Evolutionary conservation across 176 grass and related monocot species (phyloP).

Genomic region (Oryza glumipatula): DNA sequence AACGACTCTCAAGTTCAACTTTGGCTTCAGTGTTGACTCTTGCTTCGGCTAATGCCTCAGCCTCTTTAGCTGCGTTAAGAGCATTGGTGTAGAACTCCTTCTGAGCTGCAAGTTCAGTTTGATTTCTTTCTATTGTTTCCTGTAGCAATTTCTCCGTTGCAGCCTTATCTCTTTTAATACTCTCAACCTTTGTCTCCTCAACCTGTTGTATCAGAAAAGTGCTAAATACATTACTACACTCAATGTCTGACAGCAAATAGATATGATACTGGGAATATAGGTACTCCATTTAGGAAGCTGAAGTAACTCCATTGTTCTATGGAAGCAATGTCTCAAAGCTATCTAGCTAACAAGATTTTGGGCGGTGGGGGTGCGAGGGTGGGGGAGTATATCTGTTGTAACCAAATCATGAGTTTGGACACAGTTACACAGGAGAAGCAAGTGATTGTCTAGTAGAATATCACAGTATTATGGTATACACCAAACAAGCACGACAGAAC

Average conservation of each 20-base stretch:
- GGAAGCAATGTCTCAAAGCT: slow-evolving; percentile 5
- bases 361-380: no score
- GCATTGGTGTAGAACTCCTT: slow-evolving; percentile 99
- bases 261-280: neutral
- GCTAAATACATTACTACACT: slow-evolving; percentile 39
- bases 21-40: slow-evolving; percentile 93
- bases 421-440: neutral
- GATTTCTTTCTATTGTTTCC: slow-evolving; percentile 99
- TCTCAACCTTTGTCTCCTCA: slow-evolving; percentile 98
- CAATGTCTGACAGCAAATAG: neutral
- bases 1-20: slow-evolving; percentile 81
- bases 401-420: slow-evolving; percentile 27
- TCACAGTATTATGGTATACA: neutral
- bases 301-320: slow-evolving; percentile 24
- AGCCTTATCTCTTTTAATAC: slow-evolving; percentile 93
- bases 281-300: neutral
- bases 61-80: slow-evolving; percentile 97
- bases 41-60: slow-evolving; percentile 89
- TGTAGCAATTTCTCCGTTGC: slow-evolving; percentile 93
- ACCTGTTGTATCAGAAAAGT: slow-evolving; percentile 59
- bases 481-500: slow-evolving; percentile 16
- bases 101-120: slow-evolving; percentile 87
- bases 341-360: slow-evolving; percentile 12
- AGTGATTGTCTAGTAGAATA: slow-evolving; percentile 11
- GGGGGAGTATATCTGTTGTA: neutral